These are phyloP conservation scores for Penicillium argentinense DNA, from an alignment of 495 filamentous ascomycete genomes.

Conservation along the genomic window DNA sequence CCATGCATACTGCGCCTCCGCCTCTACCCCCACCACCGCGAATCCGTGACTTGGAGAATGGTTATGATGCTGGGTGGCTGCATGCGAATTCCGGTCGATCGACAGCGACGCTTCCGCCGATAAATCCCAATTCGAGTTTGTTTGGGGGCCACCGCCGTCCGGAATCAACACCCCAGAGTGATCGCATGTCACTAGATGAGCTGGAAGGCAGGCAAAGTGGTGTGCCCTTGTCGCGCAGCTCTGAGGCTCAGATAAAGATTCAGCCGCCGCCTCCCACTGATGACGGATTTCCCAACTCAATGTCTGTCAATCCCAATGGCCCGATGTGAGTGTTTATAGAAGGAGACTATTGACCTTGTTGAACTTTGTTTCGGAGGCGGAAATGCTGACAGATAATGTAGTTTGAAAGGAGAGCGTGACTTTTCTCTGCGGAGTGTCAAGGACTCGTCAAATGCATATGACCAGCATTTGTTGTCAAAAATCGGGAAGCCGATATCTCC, in stretches of 20 bases:
- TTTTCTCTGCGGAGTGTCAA: conserved; percentile 56
- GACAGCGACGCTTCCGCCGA: conserved; percentile 39
- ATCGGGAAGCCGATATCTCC: conserved; percentile 64
- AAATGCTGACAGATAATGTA: conserved; percentile 30
- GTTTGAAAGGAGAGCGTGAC: conserved; percentile 59
- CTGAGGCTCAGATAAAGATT: conserved; percentile 46
- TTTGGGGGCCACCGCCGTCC: conserved; percentile 46
- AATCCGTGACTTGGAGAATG: conserved; percentile 53
- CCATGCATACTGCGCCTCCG: conserved; percentile 52
- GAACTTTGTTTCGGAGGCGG: too few species aligned
- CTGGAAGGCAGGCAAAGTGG: conserved; percentile 33
- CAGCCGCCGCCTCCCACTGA: conserved; percentile 46
- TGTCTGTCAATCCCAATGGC: conserved; percentile 39
- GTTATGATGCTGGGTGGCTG: conserved; percentile 60
- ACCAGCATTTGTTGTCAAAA: conserved; percentile 76
- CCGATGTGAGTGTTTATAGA: conserved; percentile 41
- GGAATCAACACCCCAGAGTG: conserved; percentile 29
- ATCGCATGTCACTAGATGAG: conserved; percentile 46
- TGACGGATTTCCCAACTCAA: conserved; percentile 44
- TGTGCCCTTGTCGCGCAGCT: conserved; percentile 31
- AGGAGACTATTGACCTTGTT: background rate
- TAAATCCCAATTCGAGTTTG: conserved; percentile 56
- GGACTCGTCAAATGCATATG: conserved; percentile 70
- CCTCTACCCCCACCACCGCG: conserved; percentile 62
- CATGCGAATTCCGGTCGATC: conserved; percentile 50